Base-by-base conservation (phyloP, 352 stramenopile genomes). In the Elongisporangium anandrum region DNA sequence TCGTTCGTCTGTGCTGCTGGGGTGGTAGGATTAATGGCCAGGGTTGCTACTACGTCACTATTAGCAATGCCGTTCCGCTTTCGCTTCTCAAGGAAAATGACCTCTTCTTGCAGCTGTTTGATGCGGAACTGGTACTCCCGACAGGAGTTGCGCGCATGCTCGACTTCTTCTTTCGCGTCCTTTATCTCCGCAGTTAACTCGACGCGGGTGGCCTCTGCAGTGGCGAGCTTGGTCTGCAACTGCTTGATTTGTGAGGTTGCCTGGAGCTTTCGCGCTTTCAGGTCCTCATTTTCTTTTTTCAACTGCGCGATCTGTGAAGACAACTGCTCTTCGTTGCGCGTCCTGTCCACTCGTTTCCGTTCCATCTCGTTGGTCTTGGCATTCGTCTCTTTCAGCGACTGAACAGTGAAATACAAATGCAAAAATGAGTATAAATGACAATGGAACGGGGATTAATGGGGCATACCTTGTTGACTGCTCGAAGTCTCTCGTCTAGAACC, bases 101-200 rank as follows among this genome's bases (percentile, higher is more conserved):
- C 59, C 63, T 92, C 79, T 64, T 92, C 81, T 57, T 88, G 75
- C 3, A 92, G 70, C 65, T 92, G 77, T 48, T 82, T 76, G 57
- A 75, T 73, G 23, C 79, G 79, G 56, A 92, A 92, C 29, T 87
- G 75, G 23, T 64, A 61, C 58, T 87, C 76, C 15, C 79, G 79
- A 45, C 64, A 73, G 54, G 63, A 78, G 39, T 85, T 87, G 21
- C 66, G 72, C 12, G 77, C 70, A 34, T 58, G 68, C 50, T 87
- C 70, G 12, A 92, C 54, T 56, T 90, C 79, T 13, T 69, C 54
- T 1, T 50, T 38, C 2, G 65, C 68, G n/a, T 85, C 72, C 29
- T 75, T 59, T 12, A 81, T 59, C 41, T 79, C 81, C 8, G 61
- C 56, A 9, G 88, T 66, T 19, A 69, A 21, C 2, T 57, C 19